Conservation (phyloP, 1,284 basidiomycete species). For the Flammula alnicola region DNA sequence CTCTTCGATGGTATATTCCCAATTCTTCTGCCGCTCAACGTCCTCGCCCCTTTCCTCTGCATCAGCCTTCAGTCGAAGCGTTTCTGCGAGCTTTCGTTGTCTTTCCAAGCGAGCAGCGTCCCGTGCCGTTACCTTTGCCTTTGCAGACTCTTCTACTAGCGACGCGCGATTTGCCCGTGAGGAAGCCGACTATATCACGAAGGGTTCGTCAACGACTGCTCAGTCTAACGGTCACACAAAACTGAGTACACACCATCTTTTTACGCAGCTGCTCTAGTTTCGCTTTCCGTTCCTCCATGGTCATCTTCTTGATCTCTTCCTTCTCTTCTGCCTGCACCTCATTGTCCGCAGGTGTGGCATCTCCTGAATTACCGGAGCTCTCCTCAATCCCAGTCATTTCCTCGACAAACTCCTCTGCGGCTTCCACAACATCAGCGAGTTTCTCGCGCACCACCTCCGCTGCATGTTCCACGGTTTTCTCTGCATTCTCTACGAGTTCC, state of each 20-base stretch:
- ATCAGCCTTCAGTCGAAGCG: constrained; percentile 84
- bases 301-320: constrained; percentile 36
- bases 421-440: constrained; percentile 28
- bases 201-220: constrained; percentile 6
- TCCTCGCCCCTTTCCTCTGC: constrained; percentile 87
- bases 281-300: constrained; percentile 75
- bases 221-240: not conserved
- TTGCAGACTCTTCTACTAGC: constrained; percentile 81
- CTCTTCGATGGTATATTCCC: constrained; percentile 94
- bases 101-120: constrained; percentile 84
- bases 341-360: constrained; percentile 21
- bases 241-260: constrained; percentile 68
- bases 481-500: constrained; percentile 7
- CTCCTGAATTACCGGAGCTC: constrained; percentile 17
- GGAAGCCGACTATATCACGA: constrained; percentile 67
- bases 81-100: constrained; percentile 88
- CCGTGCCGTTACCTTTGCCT: constrained; percentile 72
- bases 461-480: constrained; percentile 8
- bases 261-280: constrained; percentile 78
- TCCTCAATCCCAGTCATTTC: constrained; percentile 33
- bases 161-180: constrained; percentile 83
- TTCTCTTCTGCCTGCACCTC: constrained; percentile 14
- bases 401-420: constrained; percentile 33
- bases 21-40: constrained; percentile 82
- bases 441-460: constrained; percentile 23